Evolutionary conservation across 176 grass and related monocot species (phyloP), one percentile per base, ranked within the genome.

Genomic region (Ensete ventricosum): DNA sequence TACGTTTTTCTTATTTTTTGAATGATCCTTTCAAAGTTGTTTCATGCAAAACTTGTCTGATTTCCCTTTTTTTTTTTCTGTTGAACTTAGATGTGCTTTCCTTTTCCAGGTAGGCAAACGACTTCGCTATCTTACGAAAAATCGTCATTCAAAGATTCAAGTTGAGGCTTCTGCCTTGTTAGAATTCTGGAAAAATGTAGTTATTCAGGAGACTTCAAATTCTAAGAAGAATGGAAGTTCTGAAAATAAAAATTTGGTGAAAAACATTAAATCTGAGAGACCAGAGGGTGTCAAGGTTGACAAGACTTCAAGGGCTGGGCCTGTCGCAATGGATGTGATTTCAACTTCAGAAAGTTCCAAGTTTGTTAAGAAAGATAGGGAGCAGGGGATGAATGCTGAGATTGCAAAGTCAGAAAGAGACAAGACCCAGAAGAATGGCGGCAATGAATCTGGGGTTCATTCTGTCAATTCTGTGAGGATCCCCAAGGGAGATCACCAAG

Each of bases 141-240:
- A 70, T 51, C 14, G 4, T n/a, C 67, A 70, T 70, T 70, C 67
- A 70, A 70, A 70, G 67, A 70, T 70, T 50, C 48, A 70, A 70
- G 43, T 70, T 50, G 67, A 70, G 48, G 67, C 67, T 70, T 51
- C 67, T 70, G 8, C 67, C 67, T 48, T 70, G 10, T 51, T 70
- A 51, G 67, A 70, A 14, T 70, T 20, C 2, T 70, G 67, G 67
- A 70, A 70, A 51, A 70, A 70, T 20, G 49, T 70, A 50, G 67
- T 70, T 20, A 70, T 70, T 70, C 43, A 70, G 67, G 67, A 70
- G 48, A 70, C 67, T 13, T 67, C 64, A 67, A 67, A 67, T 67
- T 67, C 64, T 4, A 70, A 70, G 67, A 69, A 50, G 20, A 70
- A 70, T 20, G 67, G 48, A 5, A 50, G 67, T 70, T 70, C 49